These are phyloP conservation scores for Thelonectria blattea DNA, from an alignment of 2,329 filamentous ascomycete genomes.

Conservation along the genomic window DNA sequence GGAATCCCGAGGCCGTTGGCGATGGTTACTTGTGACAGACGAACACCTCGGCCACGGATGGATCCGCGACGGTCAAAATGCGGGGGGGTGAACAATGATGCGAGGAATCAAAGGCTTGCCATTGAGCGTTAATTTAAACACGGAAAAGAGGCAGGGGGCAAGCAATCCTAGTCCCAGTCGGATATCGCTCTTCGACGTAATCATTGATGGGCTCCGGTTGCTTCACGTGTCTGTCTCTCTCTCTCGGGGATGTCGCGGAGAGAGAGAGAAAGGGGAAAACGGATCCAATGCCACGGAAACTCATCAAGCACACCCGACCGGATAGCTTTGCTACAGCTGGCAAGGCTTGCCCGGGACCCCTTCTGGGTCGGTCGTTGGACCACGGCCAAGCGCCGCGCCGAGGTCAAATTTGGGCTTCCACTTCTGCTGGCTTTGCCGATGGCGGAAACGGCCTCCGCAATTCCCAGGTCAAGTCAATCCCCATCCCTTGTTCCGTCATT, in stretches of 20 bases:
- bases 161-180: background rate
- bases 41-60: conserved; percentile 11
- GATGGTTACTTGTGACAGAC: background rate
- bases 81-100: conserved; percentile 13
- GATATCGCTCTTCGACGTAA: background rate
- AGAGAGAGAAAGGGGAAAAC: background rate
- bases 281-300: background rate
- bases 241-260: conserved; percentile 1
- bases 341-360: background rate
- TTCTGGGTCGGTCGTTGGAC: background rate
- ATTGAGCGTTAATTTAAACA: conserved; percentile 8
- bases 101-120: background rate
- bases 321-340: conserved; percentile 1
- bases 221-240: conserved; percentile 25
- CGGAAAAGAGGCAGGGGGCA: conserved; percentile 8
- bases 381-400: conserved; percentile 20
- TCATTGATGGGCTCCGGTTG: background rate
- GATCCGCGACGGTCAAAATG: conserved; percentile 2
- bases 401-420: conserved; percentile 18
- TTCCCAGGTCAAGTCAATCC: conserved; percentile 11
- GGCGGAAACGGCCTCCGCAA: conserved; percentile 23
- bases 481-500: conserved; percentile 7
- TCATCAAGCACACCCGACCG: too few relatives aligned
- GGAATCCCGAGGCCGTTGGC: too few relatives aligned
- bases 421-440: conserved; percentile 18